Evolutionary conservation across 1,139 yeast species (phyloP).

Genomic region (Nadsonia commutata): DNA sequence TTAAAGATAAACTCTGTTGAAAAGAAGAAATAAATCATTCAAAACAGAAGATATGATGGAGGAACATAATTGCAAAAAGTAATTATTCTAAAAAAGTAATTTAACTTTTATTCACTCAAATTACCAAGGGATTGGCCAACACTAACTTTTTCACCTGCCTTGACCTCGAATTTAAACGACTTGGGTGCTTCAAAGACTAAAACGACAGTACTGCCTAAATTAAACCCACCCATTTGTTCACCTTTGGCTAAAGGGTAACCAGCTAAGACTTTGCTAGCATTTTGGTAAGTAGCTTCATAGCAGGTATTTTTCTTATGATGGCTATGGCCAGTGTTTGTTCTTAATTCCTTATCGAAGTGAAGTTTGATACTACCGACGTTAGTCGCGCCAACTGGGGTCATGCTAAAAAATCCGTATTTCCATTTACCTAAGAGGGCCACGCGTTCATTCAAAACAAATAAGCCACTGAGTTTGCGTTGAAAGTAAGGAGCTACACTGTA

Average conservation of each 20-base stretch:
- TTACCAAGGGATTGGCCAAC: conserved; percentile 77
- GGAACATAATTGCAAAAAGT: too few species aligned
- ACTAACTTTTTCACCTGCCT: conserved; percentile 60
- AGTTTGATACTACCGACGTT: conserved; percentile 91
- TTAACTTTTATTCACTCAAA: conserved; percentile 13
- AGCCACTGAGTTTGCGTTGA: conserved; percentile 71
- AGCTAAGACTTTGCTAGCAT: conserved; percentile 64
- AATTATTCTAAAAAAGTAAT: too few species aligned
- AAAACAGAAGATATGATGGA: too few species aligned
- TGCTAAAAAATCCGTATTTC: conserved; percentile 93
- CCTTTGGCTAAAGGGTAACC: conserved; percentile 88
- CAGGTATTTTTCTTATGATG: conserved; percentile 58
- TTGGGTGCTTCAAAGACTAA: conserved; percentile 90
- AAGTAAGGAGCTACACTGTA: conserved; percentile 95
- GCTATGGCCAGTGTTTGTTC: conserved; percentile 46
- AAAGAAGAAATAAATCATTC: too few species aligned
- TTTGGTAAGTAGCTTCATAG: conserved; percentile 83
- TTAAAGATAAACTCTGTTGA: too few species aligned
- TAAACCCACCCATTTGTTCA: conserved; percentile 94
- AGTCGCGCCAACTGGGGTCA: conserved; percentile 99
- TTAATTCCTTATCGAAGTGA: conserved; percentile 81
- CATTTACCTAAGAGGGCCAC: conserved; percentile 91
- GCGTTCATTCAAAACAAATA: conserved; percentile 86
- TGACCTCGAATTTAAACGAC: conserved; percentile 53
- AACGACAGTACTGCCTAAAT: conserved; percentile 90